Evolutionary conservation across 2,329 filamentous ascomycete genomes (phyloP).

Genomic region (Cladophialophora psammophila): DNA sequence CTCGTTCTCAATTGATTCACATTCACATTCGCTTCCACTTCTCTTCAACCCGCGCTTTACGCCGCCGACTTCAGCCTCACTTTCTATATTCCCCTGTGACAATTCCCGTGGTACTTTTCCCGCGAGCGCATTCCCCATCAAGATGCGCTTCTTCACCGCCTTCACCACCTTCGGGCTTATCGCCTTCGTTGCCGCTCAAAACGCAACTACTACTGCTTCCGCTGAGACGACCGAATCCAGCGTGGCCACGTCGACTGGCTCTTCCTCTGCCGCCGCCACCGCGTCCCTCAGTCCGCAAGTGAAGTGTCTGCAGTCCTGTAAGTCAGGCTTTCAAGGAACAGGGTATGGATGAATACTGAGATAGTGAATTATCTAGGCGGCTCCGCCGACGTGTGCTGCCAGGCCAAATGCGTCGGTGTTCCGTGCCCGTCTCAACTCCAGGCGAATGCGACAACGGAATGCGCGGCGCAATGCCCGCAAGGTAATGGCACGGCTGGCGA

Average conservation of each 20-base stretch:
- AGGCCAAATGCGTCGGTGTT: slow-evolving; percentile 59
- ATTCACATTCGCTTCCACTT: slow-evolving; percentile 13
- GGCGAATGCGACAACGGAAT: slow-evolving; percentile 60
- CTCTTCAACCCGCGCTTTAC: slow-evolving; percentile 9
- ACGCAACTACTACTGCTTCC: slow-evolving; percentile 28
- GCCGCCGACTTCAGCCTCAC: slow-evolving; percentile 5
- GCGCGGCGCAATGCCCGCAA: slow-evolving; percentile 61
- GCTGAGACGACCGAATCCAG: slow-evolving; percentile 42
- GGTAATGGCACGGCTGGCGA: slow-evolving; percentile 57
- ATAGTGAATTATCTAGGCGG: slow-evolving; percentile 45
- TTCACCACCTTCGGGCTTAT: slow-evolving; percentile 49
- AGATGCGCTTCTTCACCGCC: slow-evolving; percentile 39
- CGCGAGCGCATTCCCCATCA: slow-evolving; percentile 11
- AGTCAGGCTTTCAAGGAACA: slow-evolving; percentile 29
- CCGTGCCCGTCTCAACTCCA: slow-evolving; percentile 61
- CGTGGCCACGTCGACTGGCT: slow-evolving; percentile 43
- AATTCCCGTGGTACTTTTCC: not conserved
- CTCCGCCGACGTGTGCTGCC: slow-evolving; percentile 58
- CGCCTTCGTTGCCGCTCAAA: slow-evolving; percentile 52
- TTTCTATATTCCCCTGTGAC: not conserved
- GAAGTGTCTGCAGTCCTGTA: slow-evolving; percentile 50
- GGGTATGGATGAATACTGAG: not conserved
- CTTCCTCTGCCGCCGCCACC: slow-evolving; percentile 45
- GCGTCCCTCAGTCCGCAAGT: slow-evolving; percentile 46
- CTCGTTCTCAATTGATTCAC: slow-evolving; percentile 14